Base-by-base conservation (phyloP, 225 moss, liverwort and hornwort species). In the Neckera pumila region DNA sequence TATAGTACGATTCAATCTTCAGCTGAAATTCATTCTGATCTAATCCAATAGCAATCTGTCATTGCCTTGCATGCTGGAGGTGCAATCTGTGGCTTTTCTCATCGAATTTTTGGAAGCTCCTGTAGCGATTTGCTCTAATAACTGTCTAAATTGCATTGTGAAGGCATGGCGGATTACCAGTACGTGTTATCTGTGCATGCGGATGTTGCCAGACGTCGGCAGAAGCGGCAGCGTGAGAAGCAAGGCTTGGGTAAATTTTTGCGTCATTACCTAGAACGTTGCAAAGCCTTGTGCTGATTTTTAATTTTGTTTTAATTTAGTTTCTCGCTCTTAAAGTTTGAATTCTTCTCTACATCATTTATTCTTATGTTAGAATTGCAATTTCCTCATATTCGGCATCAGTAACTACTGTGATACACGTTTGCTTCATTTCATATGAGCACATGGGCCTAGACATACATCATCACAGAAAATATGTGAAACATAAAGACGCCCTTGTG, bases 131-230 rank as follows among this genome's bases (percentile, higher is more conserved):
- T 25, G 54, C 69, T 80, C 70, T 84, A 70, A 63, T 25, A 86
- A 66, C 34, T 30, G 36, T 91, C 53, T 89, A 43, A 22, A 42
- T 91, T 87, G 84, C 60, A 42, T 76, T 90, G 75, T 92, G 81
- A 92, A 96, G 96, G 99, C 86, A 97, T 99, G 99, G 96, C 97
- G 86, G 99, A 99, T 89, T 99, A 99, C 90, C 99, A 99, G 73
- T 99, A 97, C 83, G 95, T 99, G 80, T 90, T 96, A 89, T 94
- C 97, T 72, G 92, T 95, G 42, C 97, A 97, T 86, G 99, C 96
- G 80, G 93, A 94, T 90, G 94, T 88, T 78, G 93, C 95, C 67
- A 90, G 92, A 76, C 80, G 88, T 71, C 93, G 91, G n/a, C 94
- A 94, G 81, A 97, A 96, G 91, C 95, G 96, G 76, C 95, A 92